Percentiles rank a stretch among this genome's conserved stretches.
Conservation (phyloP, 2,329 filamentous ascomycete species). For the Pestalotiopsis sp. region DNA sequence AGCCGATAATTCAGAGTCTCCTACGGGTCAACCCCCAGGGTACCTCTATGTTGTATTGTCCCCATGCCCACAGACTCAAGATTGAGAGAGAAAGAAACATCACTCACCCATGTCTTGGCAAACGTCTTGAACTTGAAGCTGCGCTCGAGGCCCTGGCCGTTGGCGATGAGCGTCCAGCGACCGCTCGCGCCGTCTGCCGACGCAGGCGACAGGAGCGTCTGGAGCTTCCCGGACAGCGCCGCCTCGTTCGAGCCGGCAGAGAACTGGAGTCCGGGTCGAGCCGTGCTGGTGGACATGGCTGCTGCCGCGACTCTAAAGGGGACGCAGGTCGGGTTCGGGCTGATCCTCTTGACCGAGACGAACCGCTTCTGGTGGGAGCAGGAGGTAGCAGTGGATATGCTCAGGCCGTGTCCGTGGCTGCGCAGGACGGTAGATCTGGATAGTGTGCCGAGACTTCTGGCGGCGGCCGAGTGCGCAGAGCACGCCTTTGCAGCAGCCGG, state of each 20-base stretch:
- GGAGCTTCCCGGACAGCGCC: conserved; percentile 36
- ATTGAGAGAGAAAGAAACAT: neutral
- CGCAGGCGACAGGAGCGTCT: conserved; percentile 34
- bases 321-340: neutral
- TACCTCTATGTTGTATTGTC: neutral
- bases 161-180: conserved; percentile 53
- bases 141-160: conserved; percentile 60
- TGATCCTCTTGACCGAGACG: neutral
- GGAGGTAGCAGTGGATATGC: neutral
- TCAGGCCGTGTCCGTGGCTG: neutral
- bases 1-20: too few relatives aligned
- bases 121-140: conserved; percentile 68
- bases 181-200: conserved; percentile 29
- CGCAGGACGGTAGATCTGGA: neutral
- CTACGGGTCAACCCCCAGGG: too few relatives aligned
- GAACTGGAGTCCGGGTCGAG: conserved; percentile 34
- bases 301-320: neutral
- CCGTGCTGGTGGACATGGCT: conserved; percentile 13
- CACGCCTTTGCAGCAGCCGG: neutral
- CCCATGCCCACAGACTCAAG: neutral
- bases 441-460: neutral
- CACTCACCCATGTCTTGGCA: conserved; percentile 64
- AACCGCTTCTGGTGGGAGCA: neutral
- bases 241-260: conserved; percentile 47
- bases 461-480: neutral